These are phyloP conservation scores for Cutaneotrichosporon curvatum DNA, from an alignment of 1,284 basidiomycete species.

Conservation along the genomic window DNA sequence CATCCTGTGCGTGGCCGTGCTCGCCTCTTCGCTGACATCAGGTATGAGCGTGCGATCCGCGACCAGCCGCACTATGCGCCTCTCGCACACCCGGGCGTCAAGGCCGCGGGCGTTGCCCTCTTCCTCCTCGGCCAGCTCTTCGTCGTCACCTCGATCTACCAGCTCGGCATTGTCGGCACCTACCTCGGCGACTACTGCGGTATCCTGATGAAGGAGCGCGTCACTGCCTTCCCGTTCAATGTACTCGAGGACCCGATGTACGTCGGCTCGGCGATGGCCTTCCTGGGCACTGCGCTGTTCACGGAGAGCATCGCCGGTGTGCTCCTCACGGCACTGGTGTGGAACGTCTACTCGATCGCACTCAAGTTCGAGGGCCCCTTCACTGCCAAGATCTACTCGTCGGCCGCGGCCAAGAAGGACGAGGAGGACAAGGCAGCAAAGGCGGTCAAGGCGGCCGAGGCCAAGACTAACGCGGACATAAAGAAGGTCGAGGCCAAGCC, in stretches of 20 bases:
- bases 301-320: conserved; percentile 68
- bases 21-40: conserved; percentile 9
- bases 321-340: conserved; percentile 66
- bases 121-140: conserved; percentile 70
- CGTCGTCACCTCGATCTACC: conserved; percentile 83
- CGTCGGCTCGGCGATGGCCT: conserved; percentile 80
- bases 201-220: conserved; percentile 82
- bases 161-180: conserved; percentile 77
- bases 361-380: conserved; percentile 66
- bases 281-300: conserved; percentile 74
- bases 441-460: conserved; percentile 3
- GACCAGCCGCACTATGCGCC: conserved; percentile 39
- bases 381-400: conserved; percentile 47
- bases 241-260: conserved; percentile 93
- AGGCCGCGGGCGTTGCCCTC: conserved; percentile 57
- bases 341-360: conserved; percentile 73
- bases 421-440: neutral
- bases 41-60: conserved; percentile 33
- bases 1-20: conserved; percentile 57
- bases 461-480: no score
- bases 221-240: conserved; percentile 87
- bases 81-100: conserved; percentile 55
- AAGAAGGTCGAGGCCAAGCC: no score
- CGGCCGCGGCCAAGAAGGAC: conserved; percentile 13
- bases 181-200: conserved; percentile 98